These are phyloP conservation scores for Lathyrus aphaca DNA, from an alignment of 306 rosid genomes.

Conservation along the genomic window DNA sequence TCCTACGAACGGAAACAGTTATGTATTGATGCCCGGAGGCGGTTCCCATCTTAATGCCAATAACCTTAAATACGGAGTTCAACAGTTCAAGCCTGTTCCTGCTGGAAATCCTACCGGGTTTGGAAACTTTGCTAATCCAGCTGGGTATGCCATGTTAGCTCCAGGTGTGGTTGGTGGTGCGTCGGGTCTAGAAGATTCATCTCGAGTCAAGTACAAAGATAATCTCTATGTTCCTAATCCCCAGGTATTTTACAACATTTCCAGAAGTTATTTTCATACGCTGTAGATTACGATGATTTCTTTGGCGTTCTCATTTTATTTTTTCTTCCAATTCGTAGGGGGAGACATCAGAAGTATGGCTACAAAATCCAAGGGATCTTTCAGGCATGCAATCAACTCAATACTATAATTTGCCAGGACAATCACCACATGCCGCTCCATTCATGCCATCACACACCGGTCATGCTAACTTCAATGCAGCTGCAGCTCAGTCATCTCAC, in stretches of 20 bases:
- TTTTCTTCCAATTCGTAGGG: conserved; percentile 55
- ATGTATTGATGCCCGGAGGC: conserved; percentile 93
- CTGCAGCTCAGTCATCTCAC: conserved; percentile 94
- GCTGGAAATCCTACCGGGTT: conserved; percentile 83
- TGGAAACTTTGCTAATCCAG: conserved; percentile 77
- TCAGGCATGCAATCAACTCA: conserved; percentile 83
- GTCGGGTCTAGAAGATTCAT: conserved; percentile 80
- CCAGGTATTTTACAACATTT: conserved; percentile 54
- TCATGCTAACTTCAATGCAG: conserved; percentile 80
- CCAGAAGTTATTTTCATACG: not conserved
- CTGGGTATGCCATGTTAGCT: conserved; percentile 81
- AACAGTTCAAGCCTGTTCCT: conserved; percentile 91
- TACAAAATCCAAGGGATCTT: conserved; percentile 90
- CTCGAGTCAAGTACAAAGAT: conserved; percentile 91
- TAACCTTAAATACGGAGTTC: conserved; percentile 88
- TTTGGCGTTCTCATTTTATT: not conserved
- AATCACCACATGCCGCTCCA: conserved; percentile 74
- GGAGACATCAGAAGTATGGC: conserved; percentile 96
- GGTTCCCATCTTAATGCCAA: conserved; percentile 85
- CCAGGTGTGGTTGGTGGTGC: conserved; percentile 92
- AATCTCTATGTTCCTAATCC: conserved; percentile 90
- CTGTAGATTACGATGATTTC: not conserved
- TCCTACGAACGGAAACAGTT: conserved; percentile 76
- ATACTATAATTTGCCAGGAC: conserved; percentile 88
- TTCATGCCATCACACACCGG: conserved; percentile 85